phyloP scores from a whole-genome alignment of 192 early-diverging fungal species.

The Radiomyces spectabilis region DNA sequence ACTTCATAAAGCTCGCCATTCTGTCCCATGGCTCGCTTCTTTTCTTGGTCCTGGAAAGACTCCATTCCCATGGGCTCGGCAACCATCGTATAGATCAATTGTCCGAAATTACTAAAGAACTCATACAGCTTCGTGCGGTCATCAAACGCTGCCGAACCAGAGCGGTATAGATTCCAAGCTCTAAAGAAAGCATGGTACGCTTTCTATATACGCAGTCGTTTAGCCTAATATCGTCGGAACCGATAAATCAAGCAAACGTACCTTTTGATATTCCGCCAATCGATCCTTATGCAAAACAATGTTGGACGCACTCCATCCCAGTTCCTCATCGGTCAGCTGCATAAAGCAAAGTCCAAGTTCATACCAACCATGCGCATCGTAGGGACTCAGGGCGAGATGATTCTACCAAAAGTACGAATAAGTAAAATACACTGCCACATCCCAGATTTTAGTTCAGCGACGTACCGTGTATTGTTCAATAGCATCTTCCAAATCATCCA shows the following conservation, averaged over 20 bases:
- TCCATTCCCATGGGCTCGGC: constrained; percentile 44
- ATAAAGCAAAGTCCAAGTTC: constrained; percentile 49
- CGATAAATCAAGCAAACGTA: no score
- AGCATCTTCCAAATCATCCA: constrained; percentile 49
- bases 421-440: neutral
- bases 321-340: constrained; percentile 54
- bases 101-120: constrained; percentile 46
- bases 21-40: constrained; percentile 9
- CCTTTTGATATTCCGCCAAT: constrained; percentile 54
- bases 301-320: constrained; percentile 52
- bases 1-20: constrained; percentile 5
- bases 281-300: constrained; percentile 38
- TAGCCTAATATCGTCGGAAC: no score
- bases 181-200: constrained; percentile 44
- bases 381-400: constrained; percentile 50
- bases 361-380: constrained; percentile 56
- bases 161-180: neutral
- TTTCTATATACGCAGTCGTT: constrained; percentile 25
- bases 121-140: constrained; percentile 12
- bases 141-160: neutral
- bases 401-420: neutral
- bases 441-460: neutral
- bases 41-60: constrained; percentile 25
- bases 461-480: constrained; percentile 44
- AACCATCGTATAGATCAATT: constrained; percentile 38